A percentile compares a stretch with the other conserved stretches of the same genome.
Evolutionary conservation across 176 grass and related monocot genomes (phyloP).

Genomic region (Lolium rigidum): DNA sequence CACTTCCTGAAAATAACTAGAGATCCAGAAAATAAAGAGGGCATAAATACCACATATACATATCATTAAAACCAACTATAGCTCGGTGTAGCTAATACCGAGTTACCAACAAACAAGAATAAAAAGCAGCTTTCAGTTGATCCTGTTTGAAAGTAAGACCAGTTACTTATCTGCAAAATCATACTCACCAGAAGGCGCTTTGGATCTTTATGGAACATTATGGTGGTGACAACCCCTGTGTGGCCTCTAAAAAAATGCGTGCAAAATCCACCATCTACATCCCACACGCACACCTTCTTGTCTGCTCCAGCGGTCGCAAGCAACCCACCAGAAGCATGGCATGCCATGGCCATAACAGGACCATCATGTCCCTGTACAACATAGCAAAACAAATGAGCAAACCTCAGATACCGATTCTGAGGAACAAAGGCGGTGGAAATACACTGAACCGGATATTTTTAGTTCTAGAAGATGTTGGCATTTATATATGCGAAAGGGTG

Average conservation of each 20-base stretch:
- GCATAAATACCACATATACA: conserved; percentile 18
- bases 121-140: not conserved
- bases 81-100: not conserved
- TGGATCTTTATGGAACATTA: conserved; percentile 89
- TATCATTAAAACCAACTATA: conserved; percentile 6
- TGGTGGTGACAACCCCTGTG: conserved; percentile 70
- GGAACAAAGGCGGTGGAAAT: not conserved
- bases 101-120: conserved; percentile 18
- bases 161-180: conserved; percentile 25
- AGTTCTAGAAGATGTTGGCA: conserved; percentile 6
- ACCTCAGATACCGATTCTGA: not conserved
- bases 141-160: not conserved
- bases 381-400: conserved; percentile 24
- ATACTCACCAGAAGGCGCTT: conserved; percentile 78
- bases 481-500: not conserved
- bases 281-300: conserved; percentile 90
- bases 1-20: conserved; percentile 89
- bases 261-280: conserved; percentile 98
- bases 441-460: not conserved
- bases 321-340: conserved; percentile 94
- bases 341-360: conserved; percentile 91
- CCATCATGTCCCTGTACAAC: conserved; percentile 86
- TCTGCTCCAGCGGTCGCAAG: conserved; percentile 92
- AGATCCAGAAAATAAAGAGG: conserved; percentile 45
- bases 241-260: conserved; percentile 97